Evolutionary conservation across 164 flowering plant genomes (phyloP).

Genomic region (Akebia trifoliata): DNA sequence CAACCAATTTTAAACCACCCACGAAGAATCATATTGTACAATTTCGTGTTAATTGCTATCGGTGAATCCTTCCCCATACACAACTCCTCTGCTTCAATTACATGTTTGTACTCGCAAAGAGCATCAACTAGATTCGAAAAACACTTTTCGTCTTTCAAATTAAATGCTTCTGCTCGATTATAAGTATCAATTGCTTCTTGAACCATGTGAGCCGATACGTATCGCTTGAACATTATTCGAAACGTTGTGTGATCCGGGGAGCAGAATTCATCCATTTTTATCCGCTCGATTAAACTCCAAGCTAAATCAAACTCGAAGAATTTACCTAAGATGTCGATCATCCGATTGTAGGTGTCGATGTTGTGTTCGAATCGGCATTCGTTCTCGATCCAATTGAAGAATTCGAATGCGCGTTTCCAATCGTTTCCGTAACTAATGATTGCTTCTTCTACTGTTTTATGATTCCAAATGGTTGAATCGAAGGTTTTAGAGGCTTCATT

Average conservation of each 20-base stretch:
- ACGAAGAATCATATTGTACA: slow-evolving; percentile 68
- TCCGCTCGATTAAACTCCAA: slow-evolving; percentile 49
- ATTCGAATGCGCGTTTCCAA: slow-evolving; percentile 68
- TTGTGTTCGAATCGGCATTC: slow-evolving; percentile 46
- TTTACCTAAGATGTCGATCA: slow-evolving; percentile 80
- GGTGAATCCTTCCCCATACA: slow-evolving; percentile 29
- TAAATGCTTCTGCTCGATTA: slow-evolving; percentile 35
- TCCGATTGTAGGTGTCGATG: slow-evolving; percentile 52
- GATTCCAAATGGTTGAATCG: slow-evolving; percentile 18
- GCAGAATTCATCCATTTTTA: slow-evolving; percentile 18
- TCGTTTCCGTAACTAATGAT: slow-evolving; percentile 65
- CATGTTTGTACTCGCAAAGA: slow-evolving; percentile 87
- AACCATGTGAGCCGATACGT: slow-evolving; percentile 64
- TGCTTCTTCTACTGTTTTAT: slow-evolving; percentile 40
- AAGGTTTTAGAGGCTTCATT: slow-evolving; percentile 1
- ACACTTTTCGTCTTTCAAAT: slow-evolving; percentile 61
- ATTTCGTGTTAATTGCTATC: slow-evolving; percentile 32
- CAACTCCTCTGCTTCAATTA: slow-evolving; percentile 78
- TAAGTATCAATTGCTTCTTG: slow-evolving; percentile 53
- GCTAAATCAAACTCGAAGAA: slow-evolving; percentile 64
- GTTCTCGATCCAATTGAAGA: slow-evolving; percentile 75
- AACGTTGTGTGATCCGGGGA: slow-evolving; percentile 62
- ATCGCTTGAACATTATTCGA: slow-evolving; percentile 75
- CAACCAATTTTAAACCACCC: slow-evolving; percentile 82
- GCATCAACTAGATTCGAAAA: slow-evolving; percentile 70